Evolutionary conservation across 2,329 filamentous ascomycete genomes (phyloP).

Genomic region (Fusarium sp.): DNA sequence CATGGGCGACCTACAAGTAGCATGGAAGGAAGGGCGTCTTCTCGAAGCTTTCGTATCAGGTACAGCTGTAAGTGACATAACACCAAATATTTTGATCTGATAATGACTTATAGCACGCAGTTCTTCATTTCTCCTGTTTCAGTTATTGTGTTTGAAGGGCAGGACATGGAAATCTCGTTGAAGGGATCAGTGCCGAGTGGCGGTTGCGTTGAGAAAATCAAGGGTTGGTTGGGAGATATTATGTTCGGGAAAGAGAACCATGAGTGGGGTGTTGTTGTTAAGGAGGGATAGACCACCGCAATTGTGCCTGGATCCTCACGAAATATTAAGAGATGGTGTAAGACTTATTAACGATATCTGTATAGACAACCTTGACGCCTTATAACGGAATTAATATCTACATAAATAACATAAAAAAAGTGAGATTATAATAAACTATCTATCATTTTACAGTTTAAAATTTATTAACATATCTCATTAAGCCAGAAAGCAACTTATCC

Average conservation of each 20-base stretch:
- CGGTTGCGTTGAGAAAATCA: not conserved
- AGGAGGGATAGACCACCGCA: not conserved
- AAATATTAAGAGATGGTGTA: no score
- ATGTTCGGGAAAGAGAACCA: not conserved
- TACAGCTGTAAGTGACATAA: not conserved
- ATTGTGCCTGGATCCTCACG: no score
- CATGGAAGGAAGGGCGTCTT: not conserved
- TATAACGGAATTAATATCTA: no score
- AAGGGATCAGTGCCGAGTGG: not conserved
- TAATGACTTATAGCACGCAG: not conserved
- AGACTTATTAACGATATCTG: no score
- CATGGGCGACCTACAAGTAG: fast-evolving
- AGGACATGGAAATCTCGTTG: not conserved
- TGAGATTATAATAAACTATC: no score
- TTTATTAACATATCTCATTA: no score
- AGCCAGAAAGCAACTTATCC: no score
- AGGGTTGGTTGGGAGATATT: not conserved
- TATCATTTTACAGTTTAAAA: no score
- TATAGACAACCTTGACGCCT: no score
- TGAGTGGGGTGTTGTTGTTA: not conserved
- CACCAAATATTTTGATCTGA: fast-evolving
- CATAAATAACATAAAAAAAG: no score
- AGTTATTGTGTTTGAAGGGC: not conserved
- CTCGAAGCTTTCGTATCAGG: not conserved
- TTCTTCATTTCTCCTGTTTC: not conserved